phyloP scores from a whole-genome alignment of 768 basidiomycete species.

The Trametes cubensis region DNA sequence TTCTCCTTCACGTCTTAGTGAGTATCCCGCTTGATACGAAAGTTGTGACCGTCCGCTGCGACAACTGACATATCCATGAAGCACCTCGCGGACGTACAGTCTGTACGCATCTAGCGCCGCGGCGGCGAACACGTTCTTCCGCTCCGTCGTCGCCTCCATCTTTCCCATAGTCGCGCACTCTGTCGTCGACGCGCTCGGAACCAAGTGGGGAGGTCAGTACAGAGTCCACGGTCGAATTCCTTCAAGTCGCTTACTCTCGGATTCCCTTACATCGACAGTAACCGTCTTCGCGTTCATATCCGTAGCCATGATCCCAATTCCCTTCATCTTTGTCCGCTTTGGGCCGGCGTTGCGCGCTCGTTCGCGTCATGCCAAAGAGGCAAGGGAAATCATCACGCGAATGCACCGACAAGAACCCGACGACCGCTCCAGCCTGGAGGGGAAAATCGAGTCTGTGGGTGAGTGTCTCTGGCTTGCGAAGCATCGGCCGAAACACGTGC shows the following conservation, averaged over 20 bases:
- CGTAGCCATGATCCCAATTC: conserved; percentile 27
- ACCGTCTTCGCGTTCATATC: conserved; percentile 31
- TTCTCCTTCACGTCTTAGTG: conserved; percentile 30
- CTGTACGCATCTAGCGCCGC: conserved; percentile 28
- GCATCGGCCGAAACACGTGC: too few relatives aligned
- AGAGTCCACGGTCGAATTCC: too few relatives aligned
- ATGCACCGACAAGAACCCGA: conserved; percentile 14
- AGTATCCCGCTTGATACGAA: background rate
- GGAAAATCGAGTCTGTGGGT: background rate
- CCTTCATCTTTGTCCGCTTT: conserved; percentile 31
- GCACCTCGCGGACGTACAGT: conserved; percentile 24
- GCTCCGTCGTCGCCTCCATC: conserved; percentile 25
- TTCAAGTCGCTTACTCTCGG: too few relatives aligned
- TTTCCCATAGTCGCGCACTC: conserved; percentile 28
- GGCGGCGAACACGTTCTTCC: conserved; percentile 26
- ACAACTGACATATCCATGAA: background rate
- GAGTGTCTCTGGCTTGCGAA: too few relatives aligned
- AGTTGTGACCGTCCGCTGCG: background rate
- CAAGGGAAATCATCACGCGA: conserved; percentile 14
- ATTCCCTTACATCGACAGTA: conserved; percentile 6
- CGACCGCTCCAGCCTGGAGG: background rate
- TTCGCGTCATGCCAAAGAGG: conserved; percentile 28
- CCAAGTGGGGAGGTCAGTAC: conserved; percentile 31
- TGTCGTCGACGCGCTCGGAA: conserved; percentile 24
- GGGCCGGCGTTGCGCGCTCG: conserved; percentile 26